Conservation (phyloP, 2,329 filamentous ascomycete species). For the Coniella vitis region DNA sequence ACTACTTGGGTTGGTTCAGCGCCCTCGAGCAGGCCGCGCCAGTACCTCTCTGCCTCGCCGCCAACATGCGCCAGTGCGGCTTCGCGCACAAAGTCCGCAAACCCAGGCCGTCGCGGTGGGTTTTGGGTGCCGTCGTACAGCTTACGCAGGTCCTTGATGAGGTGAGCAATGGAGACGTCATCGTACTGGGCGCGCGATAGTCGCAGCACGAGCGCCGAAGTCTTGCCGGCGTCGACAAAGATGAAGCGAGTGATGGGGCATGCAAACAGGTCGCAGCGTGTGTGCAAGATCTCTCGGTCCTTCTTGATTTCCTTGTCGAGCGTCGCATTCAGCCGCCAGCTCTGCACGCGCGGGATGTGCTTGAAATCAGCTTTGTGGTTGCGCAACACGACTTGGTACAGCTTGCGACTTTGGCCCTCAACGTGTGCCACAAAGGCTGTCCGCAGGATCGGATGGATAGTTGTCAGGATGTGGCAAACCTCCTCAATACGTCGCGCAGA, state of each 20-base stretch:
- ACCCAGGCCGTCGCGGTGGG: slow-evolving; percentile 32
- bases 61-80: slow-evolving; percentile 29
- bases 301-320: slow-evolving; percentile 36
- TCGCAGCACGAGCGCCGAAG: slow-evolving; percentile 40
- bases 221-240: slow-evolving; percentile 41
- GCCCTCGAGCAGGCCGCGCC: slow-evolving; percentile 31
- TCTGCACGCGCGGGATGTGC: slow-evolving; percentile 31
- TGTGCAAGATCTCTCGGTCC: slow-evolving; percentile 27
- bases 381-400: slow-evolving; percentile 43
- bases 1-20: slow-evolving; percentile 40
- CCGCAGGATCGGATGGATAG: slow-evolving; percentile 45
- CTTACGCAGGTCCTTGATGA: slow-evolving; percentile 42
- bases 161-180: slow-evolving; percentile 35
- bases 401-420: slow-evolving; percentile 27
- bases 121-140: slow-evolving; percentile 35
- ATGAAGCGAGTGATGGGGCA: slow-evolving; percentile 43
- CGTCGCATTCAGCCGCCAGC: slow-evolving; percentile 31
- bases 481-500: slow-evolving; percentile 29
- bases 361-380: slow-evolving; percentile 37
- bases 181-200: slow-evolving; percentile 45
- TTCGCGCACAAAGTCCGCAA: slow-evolving; percentile 41
- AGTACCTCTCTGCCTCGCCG: slow-evolving; percentile 33
- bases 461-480: slow-evolving; percentile 37
- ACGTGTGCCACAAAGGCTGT: slow-evolving; percentile 43
- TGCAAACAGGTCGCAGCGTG: slow-evolving; percentile 31